Conservation (phyloP, 2,329 filamentous ascomycete species). For the Fusarium concolor region DNA sequence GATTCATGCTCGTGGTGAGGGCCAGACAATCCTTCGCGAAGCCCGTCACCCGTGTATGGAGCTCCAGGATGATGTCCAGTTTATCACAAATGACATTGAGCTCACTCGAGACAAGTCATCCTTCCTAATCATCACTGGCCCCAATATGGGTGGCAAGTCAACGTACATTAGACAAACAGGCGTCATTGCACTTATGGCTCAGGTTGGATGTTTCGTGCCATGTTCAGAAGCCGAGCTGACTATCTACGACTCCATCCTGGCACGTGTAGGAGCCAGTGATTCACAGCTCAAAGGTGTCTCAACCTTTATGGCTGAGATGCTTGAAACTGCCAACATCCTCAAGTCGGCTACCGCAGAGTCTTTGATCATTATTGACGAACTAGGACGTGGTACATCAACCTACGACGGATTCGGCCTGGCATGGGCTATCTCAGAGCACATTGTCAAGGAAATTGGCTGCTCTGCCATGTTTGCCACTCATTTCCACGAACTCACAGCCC, state of each 20-base stretch:
- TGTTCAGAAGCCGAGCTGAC: conserved; percentile 90
- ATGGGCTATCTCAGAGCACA: conserved; percentile 98
- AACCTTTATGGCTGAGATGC: conserved; percentile 99
- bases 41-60: conserved; percentile 98
- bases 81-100: conserved; percentile 96
- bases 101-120: conserved; percentile 82
- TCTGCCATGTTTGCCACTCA: conserved; percentile 97
- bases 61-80: conserved; percentile 97
- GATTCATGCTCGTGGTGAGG: conserved; percentile 88
- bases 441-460: conserved; percentile 93
- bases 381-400: conserved; percentile 95
- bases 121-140: conserved; percentile 96
- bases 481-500: conserved; percentile 95
- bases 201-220: conserved; percentile 95
- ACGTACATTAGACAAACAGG: conserved; percentile 98
- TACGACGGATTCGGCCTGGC: conserved; percentile 99
- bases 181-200: conserved; percentile 96
- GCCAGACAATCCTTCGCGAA: conserved; percentile 90
- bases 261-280: conserved; percentile 94
- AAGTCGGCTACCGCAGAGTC: conserved; percentile 96
- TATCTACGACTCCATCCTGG: conserved; percentile 96
- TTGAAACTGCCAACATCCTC: conserved; percentile 97
- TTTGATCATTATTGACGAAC: conserved; percentile 97
- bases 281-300: conserved; percentile 97
- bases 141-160: conserved; percentile 99